Base-by-base conservation (phyloP, 441 rosid genomes). In the Macaranga tanarius region DNA sequence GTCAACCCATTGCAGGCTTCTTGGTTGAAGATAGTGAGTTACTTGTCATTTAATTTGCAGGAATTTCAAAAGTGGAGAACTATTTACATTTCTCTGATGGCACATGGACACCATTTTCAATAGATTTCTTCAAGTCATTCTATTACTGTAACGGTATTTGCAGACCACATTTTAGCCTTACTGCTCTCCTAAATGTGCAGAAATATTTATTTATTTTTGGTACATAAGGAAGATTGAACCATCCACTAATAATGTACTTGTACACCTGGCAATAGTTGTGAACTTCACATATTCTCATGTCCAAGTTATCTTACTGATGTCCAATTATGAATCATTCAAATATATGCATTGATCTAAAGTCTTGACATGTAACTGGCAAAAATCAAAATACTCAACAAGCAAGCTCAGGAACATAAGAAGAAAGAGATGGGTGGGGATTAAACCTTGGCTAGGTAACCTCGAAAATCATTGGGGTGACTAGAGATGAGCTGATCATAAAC, bases 401-500 rank as follows among this genome's bases (percentile, higher is more conserved):
- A 47, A 55, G 28, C 10, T 38, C 26, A 22, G 9, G 62, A 61
- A 26, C 10, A 31, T 34, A 60, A 25, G 34, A 67, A 55, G 42
- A 12, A 31, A 62, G 38, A 59, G 58, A 3, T 11, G 12, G 1
- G 16, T 12, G 7, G 4, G 8, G 31, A 16, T 69, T 71, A 48
- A 71, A 92, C 97, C 99, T 92, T 92, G 15, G 99, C 97, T 58
- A 95, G 83, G 85, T 90, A 95, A 67, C 97, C 99, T 54, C 94
- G 89, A 76, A 95, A 92, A 77, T 95, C 99, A 68, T 86, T 85
- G 12, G 97, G 97, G 76, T 95, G 84, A 66, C 74, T 80, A 72
- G 90, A 79, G 83, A 92, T 90, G 65, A 95, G 88, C 79, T 80
- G 85, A 78, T 95, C 90, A 76, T 92, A 95, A 73, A 94, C 91